These are phyloP conservation scores for Craspedostauros australis DNA, from an alignment of 108 stramenopile genomes.

Conservation along the genomic window DNA sequence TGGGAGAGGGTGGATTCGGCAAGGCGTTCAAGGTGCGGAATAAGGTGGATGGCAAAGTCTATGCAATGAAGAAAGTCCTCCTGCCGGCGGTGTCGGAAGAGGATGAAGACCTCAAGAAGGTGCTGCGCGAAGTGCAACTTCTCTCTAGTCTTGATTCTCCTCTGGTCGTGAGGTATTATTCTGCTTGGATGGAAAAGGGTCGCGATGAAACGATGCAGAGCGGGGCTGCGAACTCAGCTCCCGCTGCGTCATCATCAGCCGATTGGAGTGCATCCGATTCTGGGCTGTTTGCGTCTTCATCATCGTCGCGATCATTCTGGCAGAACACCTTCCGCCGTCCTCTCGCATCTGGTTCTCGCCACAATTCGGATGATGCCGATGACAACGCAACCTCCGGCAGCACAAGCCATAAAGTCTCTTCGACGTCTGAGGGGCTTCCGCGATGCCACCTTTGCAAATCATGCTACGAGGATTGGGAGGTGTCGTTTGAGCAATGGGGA, in stretches of 20 bases:
- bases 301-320: too few species aligned
- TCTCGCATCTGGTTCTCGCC: too few species aligned
- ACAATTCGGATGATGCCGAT: background rate
- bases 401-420: background rate
- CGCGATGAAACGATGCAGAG: conserved; percentile 9
- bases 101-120: conserved; percentile 7
- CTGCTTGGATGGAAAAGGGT: conserved; percentile 28
- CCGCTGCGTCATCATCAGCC: background rate
- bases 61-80: conserved; percentile 30
- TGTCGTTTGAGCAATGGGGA: conserved; percentile 35
- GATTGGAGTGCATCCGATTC: too few species aligned
- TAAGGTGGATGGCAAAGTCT: conserved; percentile 23
- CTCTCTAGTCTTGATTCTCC: conserved; percentile 29
- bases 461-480: conserved; percentile 33
- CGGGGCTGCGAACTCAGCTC: background rate
- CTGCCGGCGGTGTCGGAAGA: background rate
- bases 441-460: conserved; percentile 30
- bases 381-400: background rate
- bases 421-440: background rate
- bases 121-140: conserved; percentile 35
- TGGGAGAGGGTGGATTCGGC: conserved; percentile 44
- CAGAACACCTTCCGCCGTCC: too few species aligned
- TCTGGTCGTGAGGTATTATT: conserved; percentile 38
- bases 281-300: too few species aligned
- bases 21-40: conserved; percentile 27